These are phyloP conservation scores for Handroanthus guayacan DNA, from an alignment of 257 asterid species.

Conservation along the genomic window DNA sequence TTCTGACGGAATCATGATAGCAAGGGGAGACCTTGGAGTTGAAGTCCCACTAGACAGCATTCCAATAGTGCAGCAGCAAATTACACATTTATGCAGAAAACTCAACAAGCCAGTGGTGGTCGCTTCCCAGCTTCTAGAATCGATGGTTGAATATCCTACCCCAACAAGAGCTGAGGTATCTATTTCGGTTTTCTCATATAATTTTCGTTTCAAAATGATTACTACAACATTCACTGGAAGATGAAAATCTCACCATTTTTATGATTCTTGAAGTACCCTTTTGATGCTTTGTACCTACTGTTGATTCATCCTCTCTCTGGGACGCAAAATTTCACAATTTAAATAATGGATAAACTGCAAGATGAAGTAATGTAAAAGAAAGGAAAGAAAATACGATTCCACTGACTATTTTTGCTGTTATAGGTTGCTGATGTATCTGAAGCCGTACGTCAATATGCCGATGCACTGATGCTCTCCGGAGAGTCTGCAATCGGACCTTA, in stretches of 20 bases:
- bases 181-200: neutral
- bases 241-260: neutral
- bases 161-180: conserved; percentile 92
- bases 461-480: conserved; percentile 89
- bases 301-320: too few species aligned
- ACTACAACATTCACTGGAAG: neutral
- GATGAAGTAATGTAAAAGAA: too few species aligned
- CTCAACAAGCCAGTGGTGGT: conserved; percentile 83
- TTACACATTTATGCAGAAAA: conserved; percentile 68
- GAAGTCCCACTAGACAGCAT: conserved; percentile 88
- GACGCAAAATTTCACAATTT: too few species aligned
- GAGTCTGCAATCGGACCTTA: conserved; percentile 88
- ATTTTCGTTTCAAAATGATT: neutral
- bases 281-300: too few species aligned
- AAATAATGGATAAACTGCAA: too few species aligned
- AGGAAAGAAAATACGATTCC: neutral
- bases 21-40: conserved; percentile 96
- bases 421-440: conserved; percentile 95
- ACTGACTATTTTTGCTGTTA: conserved; percentile 1
- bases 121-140: conserved; percentile 90
- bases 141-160: conserved; percentile 87
- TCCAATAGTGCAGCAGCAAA: conserved; percentile 74
- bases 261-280: neutral
- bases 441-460: conserved; percentile 85
- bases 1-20: conserved; percentile 90